A percentile compares a stretch with the other conserved stretches of the same genome.
These are phyloP conservation scores for Suillus occidentalis DNA, from an alignment of 768 basidiomycete genomes.

Conservation along the genomic window DNA sequence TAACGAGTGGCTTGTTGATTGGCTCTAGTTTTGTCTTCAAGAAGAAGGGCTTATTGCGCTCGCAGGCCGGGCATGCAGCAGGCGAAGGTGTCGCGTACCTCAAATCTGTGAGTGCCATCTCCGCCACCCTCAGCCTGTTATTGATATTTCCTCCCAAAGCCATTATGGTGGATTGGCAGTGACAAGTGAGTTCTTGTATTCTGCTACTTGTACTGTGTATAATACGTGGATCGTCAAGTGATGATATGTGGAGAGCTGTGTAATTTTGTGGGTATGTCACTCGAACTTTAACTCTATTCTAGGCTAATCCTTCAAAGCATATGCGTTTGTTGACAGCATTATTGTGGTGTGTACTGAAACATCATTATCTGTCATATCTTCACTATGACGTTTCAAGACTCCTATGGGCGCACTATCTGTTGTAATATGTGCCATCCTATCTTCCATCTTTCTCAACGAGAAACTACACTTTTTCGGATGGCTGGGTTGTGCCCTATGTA, in stretches of 20 bases:
- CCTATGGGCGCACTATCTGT: slow-evolving; percentile 96
- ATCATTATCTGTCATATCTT: slow-evolving; percentile 4
- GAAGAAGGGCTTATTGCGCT: slow-evolving; percentile 87
- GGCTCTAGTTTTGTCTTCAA: slow-evolving; percentile 96
- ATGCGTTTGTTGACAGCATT: slow-evolving; percentile 88
- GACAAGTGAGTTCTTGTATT: slow-evolving; percentile 56
- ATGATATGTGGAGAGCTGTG: slow-evolving; percentile 92
- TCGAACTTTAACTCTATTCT: slow-evolving; percentile 7
- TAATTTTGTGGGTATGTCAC: slow-evolving; percentile 74
- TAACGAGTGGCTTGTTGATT: slow-evolving; percentile 83
- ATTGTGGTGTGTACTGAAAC: slow-evolving; percentile 66
- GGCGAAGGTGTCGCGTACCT: slow-evolving; percentile 93
- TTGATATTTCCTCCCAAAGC: slow-evolving; percentile 38
- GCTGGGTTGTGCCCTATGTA: slow-evolving; percentile 90
- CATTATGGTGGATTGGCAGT: slow-evolving; percentile 95
- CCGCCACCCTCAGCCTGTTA: slow-evolving; percentile 1
- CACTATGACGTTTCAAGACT: slow-evolving; percentile 47
- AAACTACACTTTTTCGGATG: slow-evolving; percentile 96
- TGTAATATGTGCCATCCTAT: slow-evolving; percentile 90
- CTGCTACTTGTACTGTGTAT: no score
- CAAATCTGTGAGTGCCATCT: slow-evolving; percentile 67
- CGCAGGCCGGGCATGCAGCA: slow-evolving; percentile 75
- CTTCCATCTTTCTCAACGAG: slow-evolving; percentile 92
- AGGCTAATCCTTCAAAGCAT: slow-evolving; percentile 45
- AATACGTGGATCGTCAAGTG: slow-evolving; percentile 42